Evolutionary conservation across 2,329 filamentous ascomycete genomes (phyloP).

Genomic region (Neocucurbitaria cava): DNA sequence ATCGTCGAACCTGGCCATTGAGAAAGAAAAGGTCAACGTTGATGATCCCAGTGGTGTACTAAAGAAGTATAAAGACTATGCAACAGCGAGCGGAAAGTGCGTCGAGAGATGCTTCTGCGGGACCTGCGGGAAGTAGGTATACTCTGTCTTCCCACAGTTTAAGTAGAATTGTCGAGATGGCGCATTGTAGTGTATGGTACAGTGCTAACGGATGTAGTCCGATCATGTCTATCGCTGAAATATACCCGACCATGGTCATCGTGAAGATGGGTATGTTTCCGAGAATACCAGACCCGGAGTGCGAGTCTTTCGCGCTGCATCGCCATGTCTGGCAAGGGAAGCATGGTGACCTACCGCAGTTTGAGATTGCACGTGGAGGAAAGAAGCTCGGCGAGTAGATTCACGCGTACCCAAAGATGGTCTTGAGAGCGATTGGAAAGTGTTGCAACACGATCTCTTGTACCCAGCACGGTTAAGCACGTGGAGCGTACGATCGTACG

Average conservation of each 20-base stretch:
- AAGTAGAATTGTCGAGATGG: background rate
- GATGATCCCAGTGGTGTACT: conserved; percentile 54
- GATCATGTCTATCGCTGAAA: conserved; percentile 54
- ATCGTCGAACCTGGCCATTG: conserved; percentile 51
- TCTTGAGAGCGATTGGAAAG: too few species aligned
- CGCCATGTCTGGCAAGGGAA: conserved; percentile 54
- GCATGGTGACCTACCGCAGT: conserved; percentile 48
- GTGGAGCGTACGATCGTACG: too few species aligned
- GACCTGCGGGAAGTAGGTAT: conserved; percentile 48
- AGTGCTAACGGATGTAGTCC: conserved; percentile 44
- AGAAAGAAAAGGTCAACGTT: conserved; percentile 55
- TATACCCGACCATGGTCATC: conserved; percentile 53
- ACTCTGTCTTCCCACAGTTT: background rate
- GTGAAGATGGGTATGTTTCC: conserved; percentile 61
- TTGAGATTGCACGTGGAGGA: conserved; percentile 49
- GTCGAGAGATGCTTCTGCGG: conserved; percentile 58
- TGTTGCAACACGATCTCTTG: too few species aligned
- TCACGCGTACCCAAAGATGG: too few species aligned
- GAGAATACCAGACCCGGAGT: conserved; percentile 55
- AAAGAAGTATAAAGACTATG: conserved; percentile 54
- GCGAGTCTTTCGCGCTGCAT: conserved; percentile 54
- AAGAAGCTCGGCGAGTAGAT: conserved; percentile 44
- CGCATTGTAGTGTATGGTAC: background rate
- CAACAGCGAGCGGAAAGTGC: conserved; percentile 56
- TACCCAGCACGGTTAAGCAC: too few species aligned